Evolutionary conservation across 2,329 filamentous ascomycete genomes (phyloP).

Genomic region (Penicillium sp.): DNA sequence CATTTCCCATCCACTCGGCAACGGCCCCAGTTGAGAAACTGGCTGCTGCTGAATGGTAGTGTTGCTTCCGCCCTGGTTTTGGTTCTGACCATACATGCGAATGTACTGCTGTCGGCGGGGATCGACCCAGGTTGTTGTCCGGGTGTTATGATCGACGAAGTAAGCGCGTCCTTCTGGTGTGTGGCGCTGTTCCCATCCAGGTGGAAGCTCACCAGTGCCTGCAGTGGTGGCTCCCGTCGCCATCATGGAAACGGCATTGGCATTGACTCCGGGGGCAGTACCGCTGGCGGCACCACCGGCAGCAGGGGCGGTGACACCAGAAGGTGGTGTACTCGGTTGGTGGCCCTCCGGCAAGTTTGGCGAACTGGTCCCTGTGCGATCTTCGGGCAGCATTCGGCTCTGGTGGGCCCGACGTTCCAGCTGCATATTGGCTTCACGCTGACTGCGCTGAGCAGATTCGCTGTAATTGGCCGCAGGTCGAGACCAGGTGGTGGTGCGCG

Average conservation of each 20-base stretch:
- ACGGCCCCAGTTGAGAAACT: conserved; percentile 87
- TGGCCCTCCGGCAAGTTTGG: conserved; percentile 61
- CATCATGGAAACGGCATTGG: conserved; percentile 73
- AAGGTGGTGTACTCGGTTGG: conserved; percentile 45
- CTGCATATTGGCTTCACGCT: conserved; percentile 85
- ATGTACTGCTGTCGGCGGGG: conserved; percentile 97
- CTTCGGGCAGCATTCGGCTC: conserved; percentile 90
- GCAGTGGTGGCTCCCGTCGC: conserved; percentile 91
- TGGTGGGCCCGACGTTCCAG: conserved; percentile 90
- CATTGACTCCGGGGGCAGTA: conserved; percentile 36
- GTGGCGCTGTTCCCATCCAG: conserved; percentile 93
- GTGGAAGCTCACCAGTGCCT: conserved; percentile 87
- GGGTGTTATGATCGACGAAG: conserved; percentile 97
- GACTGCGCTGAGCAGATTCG: conserved; percentile 67
- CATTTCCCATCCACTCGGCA: conserved; percentile 99
- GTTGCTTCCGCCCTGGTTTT: conserved; percentile 60
- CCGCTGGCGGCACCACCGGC: conserved; percentile 35
- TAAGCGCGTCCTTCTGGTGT: conserved; percentile 93
- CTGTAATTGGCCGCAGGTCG: conserved; percentile 75
- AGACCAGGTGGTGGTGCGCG: conserved; percentile 92
- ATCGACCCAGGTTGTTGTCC: conserved; percentile 98
- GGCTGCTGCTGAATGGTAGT: conserved; percentile 94
- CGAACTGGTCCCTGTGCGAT: conserved; percentile 87
- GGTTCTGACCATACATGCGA: conserved; percentile 79
- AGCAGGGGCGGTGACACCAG: conserved; percentile 28